Conservation (phyloP, 2,329 filamentous ascomycete species). For the Fusarium globosum region DNA sequence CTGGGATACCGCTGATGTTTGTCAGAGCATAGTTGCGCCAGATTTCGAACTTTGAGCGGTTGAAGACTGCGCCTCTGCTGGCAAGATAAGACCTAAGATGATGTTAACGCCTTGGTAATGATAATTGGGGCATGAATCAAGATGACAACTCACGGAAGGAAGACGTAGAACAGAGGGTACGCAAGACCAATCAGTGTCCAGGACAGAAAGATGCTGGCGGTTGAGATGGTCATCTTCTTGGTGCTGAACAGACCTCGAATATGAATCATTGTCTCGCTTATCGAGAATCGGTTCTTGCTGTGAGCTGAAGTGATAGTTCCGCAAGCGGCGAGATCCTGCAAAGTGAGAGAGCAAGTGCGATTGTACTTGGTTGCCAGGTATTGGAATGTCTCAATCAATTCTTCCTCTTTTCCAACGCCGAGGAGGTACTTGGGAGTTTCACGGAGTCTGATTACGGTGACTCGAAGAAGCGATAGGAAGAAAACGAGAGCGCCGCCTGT, state of each 20-base stretch:
- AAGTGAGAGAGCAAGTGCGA: constrained; percentile 5
- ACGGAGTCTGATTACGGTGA: background rate
- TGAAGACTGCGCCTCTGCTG: constrained; percentile 2
- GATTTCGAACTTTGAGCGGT: constrained; percentile 5
- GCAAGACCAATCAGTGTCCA: constrained; percentile 72
- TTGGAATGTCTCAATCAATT: constrained; percentile 8
- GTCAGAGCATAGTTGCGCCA: constrained; percentile 59
- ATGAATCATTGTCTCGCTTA: background rate
- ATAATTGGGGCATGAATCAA: too few relatives aligned
- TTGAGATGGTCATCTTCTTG: constrained; percentile 19
- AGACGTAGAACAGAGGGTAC: constrained; percentile 81
- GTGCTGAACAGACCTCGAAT: constrained; percentile 8
- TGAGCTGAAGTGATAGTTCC: constrained; percentile 45
- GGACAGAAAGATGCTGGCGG: constrained; percentile 14
- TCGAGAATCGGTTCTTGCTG: constrained; percentile 51
- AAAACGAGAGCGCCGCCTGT: constrained; percentile 19
- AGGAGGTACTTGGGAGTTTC: constrained; percentile 26
- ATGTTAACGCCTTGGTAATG: background rate
- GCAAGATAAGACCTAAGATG: constrained; percentile 62
- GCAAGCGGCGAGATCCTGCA: constrained; percentile 4
- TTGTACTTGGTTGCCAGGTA: constrained; percentile 5
- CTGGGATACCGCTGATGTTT: constrained; percentile 74
- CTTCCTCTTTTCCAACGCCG: background rate
- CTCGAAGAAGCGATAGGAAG: constrained; percentile 8
- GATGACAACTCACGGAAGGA: constrained; percentile 62